A percentile compares a stretch with the other conserved stretches of the same genome.
phyloP scores from a whole-genome alignment of 2,329 filamentous ascomycete species.

The Botrytis fabae region DNA sequence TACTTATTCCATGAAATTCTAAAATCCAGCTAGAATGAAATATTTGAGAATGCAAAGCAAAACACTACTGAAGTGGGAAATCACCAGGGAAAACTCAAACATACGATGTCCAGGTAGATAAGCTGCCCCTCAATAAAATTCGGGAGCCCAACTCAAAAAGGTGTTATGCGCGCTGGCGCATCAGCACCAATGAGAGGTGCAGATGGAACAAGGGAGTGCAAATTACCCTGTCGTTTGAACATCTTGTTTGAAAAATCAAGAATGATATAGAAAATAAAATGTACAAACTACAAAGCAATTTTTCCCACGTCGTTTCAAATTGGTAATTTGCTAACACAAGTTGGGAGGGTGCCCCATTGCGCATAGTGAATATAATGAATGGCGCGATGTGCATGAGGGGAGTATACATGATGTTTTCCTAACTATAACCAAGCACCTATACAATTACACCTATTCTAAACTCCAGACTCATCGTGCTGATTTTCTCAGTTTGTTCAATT shows the following conservation, averaged over 20 bases:
- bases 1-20: neutral
- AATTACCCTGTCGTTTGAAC: neutral
- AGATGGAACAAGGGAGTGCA: neutral
- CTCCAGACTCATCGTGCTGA: neutral
- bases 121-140: neutral
- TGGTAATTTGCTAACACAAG: neutral
- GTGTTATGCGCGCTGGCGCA: neutral
- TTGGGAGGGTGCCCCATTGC: neutral
- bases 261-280: neutral
- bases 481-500: neutral
- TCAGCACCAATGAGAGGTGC: constrained; percentile 6
- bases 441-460: neutral
- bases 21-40: neutral
- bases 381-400: neutral
- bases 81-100: neutral
- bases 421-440: too few species aligned
- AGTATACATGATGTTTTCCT: neutral
- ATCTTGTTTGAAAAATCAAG: neutral
- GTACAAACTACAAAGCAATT: neutral
- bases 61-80: neutral
- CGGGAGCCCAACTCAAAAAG: neutral
- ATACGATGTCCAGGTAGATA: constrained; percentile 2
- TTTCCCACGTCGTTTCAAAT: neutral
- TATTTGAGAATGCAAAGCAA: neutral
- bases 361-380: neutral